Evolutionary conservation across 441 rosid genomes (phyloP).

Genomic region (Brassica hybrid): DNA sequence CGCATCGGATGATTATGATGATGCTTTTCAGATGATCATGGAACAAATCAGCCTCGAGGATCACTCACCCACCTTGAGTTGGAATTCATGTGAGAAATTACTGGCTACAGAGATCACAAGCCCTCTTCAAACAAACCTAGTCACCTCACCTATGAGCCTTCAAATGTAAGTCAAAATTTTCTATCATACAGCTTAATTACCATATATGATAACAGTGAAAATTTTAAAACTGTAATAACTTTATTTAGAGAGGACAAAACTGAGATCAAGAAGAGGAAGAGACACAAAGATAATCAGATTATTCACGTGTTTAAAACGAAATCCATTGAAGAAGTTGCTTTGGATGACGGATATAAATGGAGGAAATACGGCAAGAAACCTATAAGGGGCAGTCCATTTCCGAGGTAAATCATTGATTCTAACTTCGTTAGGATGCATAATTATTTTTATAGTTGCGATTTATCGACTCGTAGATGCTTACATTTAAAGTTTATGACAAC

Average conservation of each 20-base stretch:
- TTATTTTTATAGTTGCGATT: not conserved
- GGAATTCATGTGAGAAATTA: slow-evolving; percentile 36
- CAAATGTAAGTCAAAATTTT: slow-evolving; percentile 25
- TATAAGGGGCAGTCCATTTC: slow-evolving; percentile 30
- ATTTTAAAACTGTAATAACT: not conserved
- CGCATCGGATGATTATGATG: slow-evolving; percentile 27
- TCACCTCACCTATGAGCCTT: slow-evolving; percentile 32
- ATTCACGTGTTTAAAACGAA: slow-evolving; percentile 34
- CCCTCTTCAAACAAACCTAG: slow-evolving; percentile 28
- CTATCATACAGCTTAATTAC: not conserved
- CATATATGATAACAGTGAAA: not conserved
- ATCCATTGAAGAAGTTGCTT: not conserved
- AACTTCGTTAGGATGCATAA: not conserved
- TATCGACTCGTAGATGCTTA: not conserved
- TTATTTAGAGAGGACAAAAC: slow-evolving; percentile 31
- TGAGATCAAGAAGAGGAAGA: slow-evolving; percentile 40
- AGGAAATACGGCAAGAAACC: slow-evolving; percentile 43
- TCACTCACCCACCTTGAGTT: slow-evolving; percentile 35
- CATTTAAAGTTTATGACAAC: not conserved
- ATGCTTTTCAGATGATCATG: slow-evolving; percentile 31
- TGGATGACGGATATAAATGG: slow-evolving; percentile 39
- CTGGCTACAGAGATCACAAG: slow-evolving; percentile 38
- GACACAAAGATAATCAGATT: slow-evolving; percentile 12
- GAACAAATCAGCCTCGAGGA: slow-evolving; percentile 32
- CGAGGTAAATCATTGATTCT: slow-evolving; percentile 34